phyloP scores from a whole-genome alignment of 371 early-diverging fungal genomes.

The Mucor piriformis region DNA sequence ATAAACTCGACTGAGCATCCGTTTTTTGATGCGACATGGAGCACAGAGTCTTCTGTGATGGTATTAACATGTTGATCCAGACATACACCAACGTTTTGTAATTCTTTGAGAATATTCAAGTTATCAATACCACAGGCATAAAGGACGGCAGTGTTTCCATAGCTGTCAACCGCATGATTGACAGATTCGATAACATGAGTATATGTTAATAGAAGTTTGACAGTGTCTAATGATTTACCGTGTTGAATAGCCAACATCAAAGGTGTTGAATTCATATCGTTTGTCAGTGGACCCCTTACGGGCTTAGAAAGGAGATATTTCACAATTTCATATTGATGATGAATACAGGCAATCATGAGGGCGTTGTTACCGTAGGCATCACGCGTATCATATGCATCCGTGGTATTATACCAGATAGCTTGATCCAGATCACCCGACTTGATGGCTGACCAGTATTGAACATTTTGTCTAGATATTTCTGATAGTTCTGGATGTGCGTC shows the following conservation, averaged over 20 bases:
- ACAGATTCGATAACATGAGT: slow-evolving; percentile 3
- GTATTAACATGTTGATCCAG: slow-evolving; percentile 4
- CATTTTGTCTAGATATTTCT: slow-evolving; percentile 36
- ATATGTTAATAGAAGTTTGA: slow-evolving; percentile 24
- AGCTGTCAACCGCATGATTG: slow-evolving; percentile 32
- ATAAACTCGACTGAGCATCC: slow-evolving; percentile 8
- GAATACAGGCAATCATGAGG: slow-evolving; percentile 45
- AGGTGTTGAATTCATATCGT: slow-evolving; percentile 46
- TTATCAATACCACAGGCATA: slow-evolving; percentile 19
- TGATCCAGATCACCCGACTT: slow-evolving; percentile 11
- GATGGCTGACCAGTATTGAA: slow-evolving; percentile 39
- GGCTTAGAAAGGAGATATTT: slow-evolving; percentile 28
- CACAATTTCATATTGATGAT: slow-evolving; percentile 37
- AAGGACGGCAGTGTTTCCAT: slow-evolving; percentile 49
- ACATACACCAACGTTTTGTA: neutral
- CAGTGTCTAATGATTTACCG: slow-evolving; percentile 31
- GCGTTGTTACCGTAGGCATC: slow-evolving; percentile 52
- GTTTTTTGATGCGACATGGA: slow-evolving; percentile 34
- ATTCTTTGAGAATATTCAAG: slow-evolving; percentile 2
- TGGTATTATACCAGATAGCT: neutral
- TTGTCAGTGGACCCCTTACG: slow-evolving; percentile 16
- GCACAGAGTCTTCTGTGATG: slow-evolving; percentile 20
- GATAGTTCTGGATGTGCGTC: slow-evolving; percentile 38
- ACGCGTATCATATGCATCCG: slow-evolving; percentile 24
- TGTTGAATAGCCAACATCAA: slow-evolving; percentile 44